Base-by-base conservation (phyloP, 2,329 filamentous ascomycete genomes). In the Incumbomyces lentus region DNA sequence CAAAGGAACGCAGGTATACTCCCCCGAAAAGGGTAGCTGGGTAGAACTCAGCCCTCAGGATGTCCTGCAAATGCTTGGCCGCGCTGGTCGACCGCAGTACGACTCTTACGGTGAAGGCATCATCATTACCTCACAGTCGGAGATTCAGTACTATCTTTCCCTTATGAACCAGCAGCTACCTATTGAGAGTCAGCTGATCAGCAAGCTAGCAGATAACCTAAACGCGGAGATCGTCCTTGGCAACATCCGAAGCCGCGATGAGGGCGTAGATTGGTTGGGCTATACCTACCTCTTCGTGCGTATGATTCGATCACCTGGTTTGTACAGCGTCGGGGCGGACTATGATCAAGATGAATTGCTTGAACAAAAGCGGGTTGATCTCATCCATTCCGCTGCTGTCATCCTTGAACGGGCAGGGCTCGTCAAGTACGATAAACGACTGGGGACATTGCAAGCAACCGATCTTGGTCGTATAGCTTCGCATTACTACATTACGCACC, bases 21-120 rank as follows among this genome's bases (percentile, higher is more conserved):
- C 92, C 0, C 92, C 92, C 0, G 92, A 98, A 63, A 96, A 95
- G 70, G 92, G 92, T 70, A 92, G 86, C 64, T 98, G 92, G 90
- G 89, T 98, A 16, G 93, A 98, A 63, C 69, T 98, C 45, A 95
- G 89, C 60, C 92, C 92, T 11, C 92, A 98, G 63, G 92, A 98
- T 68, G 90, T 98, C 31, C 73, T 98, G 42, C 92, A 98, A 65
- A 98, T 98, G 93, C 80, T 98, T 59, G 92, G 92, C 60, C 88
- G 92, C 74, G 93, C 92, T 45, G 92, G 92, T 62, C 81, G 92
- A 55, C 92, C 92, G 22, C 93, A 98, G 60, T 98, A 87, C 62
- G 92, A 98, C 62, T 95, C 88, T 0, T 98, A 94, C 60, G 92
- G 92, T 62, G 92, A 98, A 65, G 92, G 92, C 63, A 96, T 98